Base-by-base conservation (phyloP, 2,329 filamentous ascomycete species). In the Amesomyces nigricolor region DNA sequence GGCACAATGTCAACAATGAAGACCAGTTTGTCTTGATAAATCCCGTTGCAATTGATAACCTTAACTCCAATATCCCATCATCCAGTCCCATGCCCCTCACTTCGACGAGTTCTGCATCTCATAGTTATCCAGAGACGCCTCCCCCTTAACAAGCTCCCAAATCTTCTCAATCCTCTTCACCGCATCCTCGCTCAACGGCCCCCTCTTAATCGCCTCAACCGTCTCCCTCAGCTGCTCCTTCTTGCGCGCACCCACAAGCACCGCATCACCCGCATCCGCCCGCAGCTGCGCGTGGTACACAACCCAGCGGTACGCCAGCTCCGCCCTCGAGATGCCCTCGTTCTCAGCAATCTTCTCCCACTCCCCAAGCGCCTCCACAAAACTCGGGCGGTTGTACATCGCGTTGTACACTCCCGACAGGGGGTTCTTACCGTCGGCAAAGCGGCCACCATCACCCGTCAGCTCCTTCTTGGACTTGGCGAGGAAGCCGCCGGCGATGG, bases 161-260 rank as follows among this genome's bases (percentile, higher is more conserved):
- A 63, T 69, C 38, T 66, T 59, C 44, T 75, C 68, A 39, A 76
- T 59, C 5, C 69, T 69, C 50, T 68, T 48, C 8, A 74, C 65
- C 0, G 74, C 64, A 37, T 73, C 70, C 5, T 71, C 67, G 8
- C 72, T 71, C 56, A 76, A 57, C 1, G 69, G 66, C 1, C 68
- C 71, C 56, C 73, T 70, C 53, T 74, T 71, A 29, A 74, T 50
- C 56, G 68, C 68, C 5, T 51, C 56, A 43, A 75, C 54, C 47
- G 74, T 75, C 39, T 66, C 54, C 57, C 72, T 68, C 51, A 75
- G 51, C 29, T 76, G 73, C 43, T 64, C 59, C 1, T 65, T 43
- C 37, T 64, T 70, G 19, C 65, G 68, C 1, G 69, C 71, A 1
- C 73, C 72, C 32, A 75, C 67, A 50, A 75, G 66, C 13, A 74